A percentile compares a stretch with the other conserved stretches of the same genome.
phyloP scores from a whole-genome alignment of 805 yeast genomes.

The Schwanniomyces yamadae region DNA sequence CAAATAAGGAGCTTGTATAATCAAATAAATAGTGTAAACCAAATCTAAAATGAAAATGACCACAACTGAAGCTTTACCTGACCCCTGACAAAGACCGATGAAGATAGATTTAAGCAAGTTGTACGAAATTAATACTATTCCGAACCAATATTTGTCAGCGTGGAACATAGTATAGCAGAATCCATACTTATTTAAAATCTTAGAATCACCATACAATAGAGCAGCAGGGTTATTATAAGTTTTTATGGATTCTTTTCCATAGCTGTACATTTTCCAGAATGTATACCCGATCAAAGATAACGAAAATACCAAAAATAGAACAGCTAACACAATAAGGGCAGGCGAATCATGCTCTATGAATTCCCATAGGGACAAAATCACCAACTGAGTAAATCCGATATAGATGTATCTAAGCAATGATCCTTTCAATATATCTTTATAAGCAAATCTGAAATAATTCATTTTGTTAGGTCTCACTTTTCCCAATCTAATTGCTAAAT shows the following conservation, averaged over 20 bases:
- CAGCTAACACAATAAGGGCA: slow-evolving; percentile 82
- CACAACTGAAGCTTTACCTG: slow-evolving; percentile 80
- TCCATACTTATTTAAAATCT: slow-evolving; percentile 75
- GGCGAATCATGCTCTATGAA: slow-evolving; percentile 79
- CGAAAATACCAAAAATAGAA: slow-evolving; percentile 62
- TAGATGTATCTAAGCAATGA: slow-evolving; percentile 72
- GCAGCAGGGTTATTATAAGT: slow-evolving; percentile 83
- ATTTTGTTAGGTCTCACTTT: slow-evolving; percentile 51
- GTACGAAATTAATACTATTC: slow-evolving; percentile 60
- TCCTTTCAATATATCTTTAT: slow-evolving; percentile 69
- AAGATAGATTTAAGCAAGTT: slow-evolving; percentile 66
- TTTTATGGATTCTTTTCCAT: slow-evolving; percentile 61
- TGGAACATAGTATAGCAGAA: slow-evolving; percentile 87
- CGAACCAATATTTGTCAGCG: slow-evolving; percentile 83
- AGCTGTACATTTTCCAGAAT: slow-evolving; percentile 57
- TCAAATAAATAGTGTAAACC: slow-evolving; percentile 61
- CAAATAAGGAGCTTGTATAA: slow-evolving; percentile 70
- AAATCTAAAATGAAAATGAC: slow-evolving; percentile 76
- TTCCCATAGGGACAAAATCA: slow-evolving; percentile 83
- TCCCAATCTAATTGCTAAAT: slow-evolving; percentile 46
- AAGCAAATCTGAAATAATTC: slow-evolving; percentile 50
- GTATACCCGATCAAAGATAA: slow-evolving; percentile 64
- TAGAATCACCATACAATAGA: slow-evolving; percentile 73
- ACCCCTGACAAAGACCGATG: slow-evolving; percentile 73
- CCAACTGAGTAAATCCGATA: slow-evolving; percentile 82